phyloP scores from a whole-genome alignment of 345 rosid genomes.

The rapeseed (Brassica napus) region DNA sequence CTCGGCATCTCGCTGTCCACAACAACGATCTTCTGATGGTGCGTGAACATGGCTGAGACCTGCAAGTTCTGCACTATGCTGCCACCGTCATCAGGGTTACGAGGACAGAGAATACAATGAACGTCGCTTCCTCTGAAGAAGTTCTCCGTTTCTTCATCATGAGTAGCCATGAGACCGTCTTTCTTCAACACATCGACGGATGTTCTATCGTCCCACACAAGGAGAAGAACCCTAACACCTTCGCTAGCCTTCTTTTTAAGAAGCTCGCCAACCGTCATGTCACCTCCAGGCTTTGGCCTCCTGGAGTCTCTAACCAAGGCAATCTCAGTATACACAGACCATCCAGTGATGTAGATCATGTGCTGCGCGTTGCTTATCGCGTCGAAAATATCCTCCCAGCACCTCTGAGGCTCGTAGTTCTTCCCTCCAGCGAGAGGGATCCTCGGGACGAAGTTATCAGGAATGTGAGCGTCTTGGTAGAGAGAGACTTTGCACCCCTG shows the following conservation, averaged over 20 bases:
- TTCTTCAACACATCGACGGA: conserved; percentile 84
- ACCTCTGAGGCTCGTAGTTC: conserved; percentile 85
- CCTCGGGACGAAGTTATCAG: conserved; percentile 78
- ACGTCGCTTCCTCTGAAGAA: conserved; percentile 77
- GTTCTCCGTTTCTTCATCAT: conserved; percentile 83
- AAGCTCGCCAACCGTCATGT: conserved; percentile 71
- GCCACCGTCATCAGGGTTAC: conserved; percentile 97
- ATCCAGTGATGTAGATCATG: conserved; percentile 91
- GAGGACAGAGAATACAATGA: conserved; percentile 85
- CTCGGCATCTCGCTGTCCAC: conserved; percentile 83
- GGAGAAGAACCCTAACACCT: conserved; percentile 92
- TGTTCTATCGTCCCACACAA: conserved; percentile 98
- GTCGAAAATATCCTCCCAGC: conserved; percentile 98
- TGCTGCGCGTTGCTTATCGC: conserved; percentile 84
- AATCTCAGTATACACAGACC: conserved; percentile 97
- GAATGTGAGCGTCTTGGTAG: conserved; percentile 96
- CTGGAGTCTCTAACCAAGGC: conserved; percentile 81
- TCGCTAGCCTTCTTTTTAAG: conserved; percentile 92
- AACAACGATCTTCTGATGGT: conserved; percentile 95
- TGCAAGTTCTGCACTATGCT: conserved; percentile 86
- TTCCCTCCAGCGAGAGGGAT: conserved; percentile 96
- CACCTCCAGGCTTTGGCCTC: conserved; percentile 98
- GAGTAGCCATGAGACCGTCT: conserved; percentile 98
- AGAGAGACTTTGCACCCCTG: conserved; percentile 85
- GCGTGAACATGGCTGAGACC: conserved; percentile 92